Base-by-base conservation (phyloP, 2,329 filamentous ascomycete species). In the Colletotrichum eleusines region DNA sequence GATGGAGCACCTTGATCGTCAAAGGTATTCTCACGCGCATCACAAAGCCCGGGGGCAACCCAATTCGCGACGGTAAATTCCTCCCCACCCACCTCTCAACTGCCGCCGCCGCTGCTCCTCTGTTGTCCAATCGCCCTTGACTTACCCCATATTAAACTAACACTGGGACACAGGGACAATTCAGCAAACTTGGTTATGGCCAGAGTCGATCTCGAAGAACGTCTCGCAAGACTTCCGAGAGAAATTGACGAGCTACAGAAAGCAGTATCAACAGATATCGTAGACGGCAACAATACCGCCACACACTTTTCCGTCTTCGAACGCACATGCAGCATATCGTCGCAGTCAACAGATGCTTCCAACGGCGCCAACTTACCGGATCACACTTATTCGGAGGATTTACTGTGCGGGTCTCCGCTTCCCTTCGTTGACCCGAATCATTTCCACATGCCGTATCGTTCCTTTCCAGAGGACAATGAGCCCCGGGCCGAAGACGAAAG, bases 251-350 rank as follows among this genome's bases (percentile, higher is more conserved):
- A 79, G 28, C 76, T 86, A 5, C 84, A 82, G 16, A 80, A 82
- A 23, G 78, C 79, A 16, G 77, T 81, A 5, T 82, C 82, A 26
- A 76, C 80, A 6, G 77, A 78, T 5, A 81, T 83, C 20, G 76
- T 80, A 18, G 78, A 80, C 28, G 81, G 80, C 20, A 77, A 78
- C 0, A 77, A 79, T 1, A 73, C 76, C 9, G 8, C 20, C 7
- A 76, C 78, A 81, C 79, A 82, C 38, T 75, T 79, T 0, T 87
- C 85, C 0, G 84, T 88, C 1, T 88, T 88, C 66, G 86, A 88
- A 71, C 80, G 84, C 26, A 81, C 82, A 4, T 86, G 83, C 71
- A 86, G 82, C 68, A 76, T 83, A 9, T 87, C 86, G 0, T 81
- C 80, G 6, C 83, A 84, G 28, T 82, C 84, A 0, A 79, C 80